Evolutionary conservation across 2,329 filamentous ascomycete species (phyloP).

Genomic region (Emmonsiellopsis sp.): DNA sequence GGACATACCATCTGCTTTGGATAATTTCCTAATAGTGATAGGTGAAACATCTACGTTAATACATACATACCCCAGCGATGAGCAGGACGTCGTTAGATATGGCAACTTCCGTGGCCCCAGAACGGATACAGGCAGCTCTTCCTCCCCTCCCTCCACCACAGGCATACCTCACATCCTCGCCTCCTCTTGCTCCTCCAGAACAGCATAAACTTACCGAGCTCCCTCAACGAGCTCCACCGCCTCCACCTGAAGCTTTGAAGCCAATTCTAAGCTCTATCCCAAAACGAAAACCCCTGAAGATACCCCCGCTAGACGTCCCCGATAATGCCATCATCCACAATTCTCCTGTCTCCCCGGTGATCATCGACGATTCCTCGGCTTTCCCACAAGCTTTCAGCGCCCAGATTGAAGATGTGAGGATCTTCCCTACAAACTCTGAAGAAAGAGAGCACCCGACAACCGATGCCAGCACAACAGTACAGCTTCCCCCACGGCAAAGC

Average conservation of each 20-base stretch:
- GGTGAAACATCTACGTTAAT: neutral
- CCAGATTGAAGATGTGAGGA: constrained; percentile 18
- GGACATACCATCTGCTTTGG: no score
- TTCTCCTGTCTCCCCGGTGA: constrained; percentile 25
- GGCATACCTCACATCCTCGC: constrained; percentile 32
- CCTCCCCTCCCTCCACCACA: constrained; percentile 32
- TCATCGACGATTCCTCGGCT: constrained; percentile 19
- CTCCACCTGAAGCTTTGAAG: constrained; percentile 16
- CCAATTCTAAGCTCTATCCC: constrained; percentile 9
- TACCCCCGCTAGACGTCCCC: constrained; percentile 12
- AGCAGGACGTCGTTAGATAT: neutral
- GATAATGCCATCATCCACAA: constrained; percentile 19
- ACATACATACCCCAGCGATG: neutral
- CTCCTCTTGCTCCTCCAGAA: constrained; percentile 17
- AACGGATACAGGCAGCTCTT: constrained; percentile 5
- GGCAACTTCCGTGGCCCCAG: neutral
- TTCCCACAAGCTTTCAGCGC: constrained; percentile 20
- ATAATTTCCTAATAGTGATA: neutral
- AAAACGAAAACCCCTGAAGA: constrained; percentile 18
- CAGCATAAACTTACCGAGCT: constrained; percentile 10
- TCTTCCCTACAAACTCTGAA: neutral
- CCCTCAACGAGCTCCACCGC: constrained; percentile 13
- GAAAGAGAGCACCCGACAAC: constrained; percentile 14
- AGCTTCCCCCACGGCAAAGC: constrained; percentile 18
- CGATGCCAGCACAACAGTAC: constrained; percentile 9